Conservation (phyloP, 2,329 filamentous ascomycete genomes). For the Xylaria sp. region DNA sequence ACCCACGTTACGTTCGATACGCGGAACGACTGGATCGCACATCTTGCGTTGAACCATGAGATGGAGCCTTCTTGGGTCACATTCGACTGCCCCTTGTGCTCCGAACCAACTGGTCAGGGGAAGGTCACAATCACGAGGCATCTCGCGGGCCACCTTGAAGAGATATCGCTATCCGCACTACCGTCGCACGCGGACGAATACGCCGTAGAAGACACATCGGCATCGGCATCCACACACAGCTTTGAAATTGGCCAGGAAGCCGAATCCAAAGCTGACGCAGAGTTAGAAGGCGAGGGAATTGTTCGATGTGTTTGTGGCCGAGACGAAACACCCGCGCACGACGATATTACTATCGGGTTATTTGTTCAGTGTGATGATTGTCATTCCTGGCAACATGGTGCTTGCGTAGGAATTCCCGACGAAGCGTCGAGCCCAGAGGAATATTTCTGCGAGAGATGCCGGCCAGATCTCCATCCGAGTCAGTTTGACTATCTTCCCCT, state of each 20-base stretch:
- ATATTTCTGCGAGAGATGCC: background rate
- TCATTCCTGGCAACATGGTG: background rate
- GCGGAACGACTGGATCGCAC: conserved; percentile 4
- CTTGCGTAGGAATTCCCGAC: background rate
- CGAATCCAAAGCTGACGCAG: background rate
- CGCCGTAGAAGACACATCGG: background rate
- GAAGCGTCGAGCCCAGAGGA: background rate
- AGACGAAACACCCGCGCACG: no score
- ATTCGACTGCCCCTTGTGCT: conserved; percentile 5
- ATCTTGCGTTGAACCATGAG: background rate
- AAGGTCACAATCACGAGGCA: background rate
- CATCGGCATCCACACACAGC: no score
- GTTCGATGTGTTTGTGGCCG: background rate
- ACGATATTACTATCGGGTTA: no score
- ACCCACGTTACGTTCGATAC: background rate
- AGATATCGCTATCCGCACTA: conserved; percentile 9
- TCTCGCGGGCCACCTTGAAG: conserved; percentile 7
- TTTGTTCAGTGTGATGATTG: background rate
- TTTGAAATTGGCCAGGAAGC: no score
- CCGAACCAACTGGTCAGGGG: background rate
- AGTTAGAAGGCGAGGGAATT: background rate
- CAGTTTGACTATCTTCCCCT: no score
- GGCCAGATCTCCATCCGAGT: background rate
- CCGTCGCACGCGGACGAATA: background rate
- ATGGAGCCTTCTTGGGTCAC: conserved; percentile 6